Evolutionary conservation across 306 rosid genomes (phyloP).

Genomic region (Hylodesmum podocarpum): DNA sequence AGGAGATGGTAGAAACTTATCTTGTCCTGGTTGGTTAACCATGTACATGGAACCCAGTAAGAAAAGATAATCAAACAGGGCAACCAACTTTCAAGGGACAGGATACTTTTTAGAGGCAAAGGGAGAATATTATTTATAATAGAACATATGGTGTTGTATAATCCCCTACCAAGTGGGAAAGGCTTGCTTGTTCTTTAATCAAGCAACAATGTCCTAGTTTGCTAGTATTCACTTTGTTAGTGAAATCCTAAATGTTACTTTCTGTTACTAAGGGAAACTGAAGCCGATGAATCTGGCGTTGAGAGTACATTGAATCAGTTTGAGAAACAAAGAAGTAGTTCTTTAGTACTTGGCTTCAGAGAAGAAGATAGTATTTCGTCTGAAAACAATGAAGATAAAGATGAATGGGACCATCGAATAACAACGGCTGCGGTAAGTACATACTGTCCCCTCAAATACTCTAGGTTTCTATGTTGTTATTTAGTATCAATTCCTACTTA

Average conservation of each 20-base stretch:
- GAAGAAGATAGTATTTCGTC: constrained; percentile 36
- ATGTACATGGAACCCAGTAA: not conserved
- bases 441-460: too few relatives aligned
- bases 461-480: too few relatives aligned
- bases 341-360: constrained; percentile 40
- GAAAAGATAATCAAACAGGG: not conserved
- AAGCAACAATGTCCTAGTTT: not conserved
- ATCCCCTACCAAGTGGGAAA: too few relatives aligned
- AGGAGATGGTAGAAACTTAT: not conserved
- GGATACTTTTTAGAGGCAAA: too few relatives aligned
- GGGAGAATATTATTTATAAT: not conserved
- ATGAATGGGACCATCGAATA: constrained; percentile 37
- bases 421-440: constrained; percentile 52
- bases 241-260: not conserved
- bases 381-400: constrained; percentile 17
- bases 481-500: too few relatives aligned
- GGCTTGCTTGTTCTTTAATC: not conserved
- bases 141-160: not conserved
- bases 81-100: too few relatives aligned
- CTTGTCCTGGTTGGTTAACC: not conserved
- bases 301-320: constrained; percentile 85
- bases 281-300: constrained; percentile 64
- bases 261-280: constrained; percentile 50
- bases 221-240: not conserved
- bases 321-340: constrained; percentile 65